Evolutionary conservation across 2,329 filamentous ascomycete species (phyloP).

Genomic region (Fusarium sp.): DNA sequence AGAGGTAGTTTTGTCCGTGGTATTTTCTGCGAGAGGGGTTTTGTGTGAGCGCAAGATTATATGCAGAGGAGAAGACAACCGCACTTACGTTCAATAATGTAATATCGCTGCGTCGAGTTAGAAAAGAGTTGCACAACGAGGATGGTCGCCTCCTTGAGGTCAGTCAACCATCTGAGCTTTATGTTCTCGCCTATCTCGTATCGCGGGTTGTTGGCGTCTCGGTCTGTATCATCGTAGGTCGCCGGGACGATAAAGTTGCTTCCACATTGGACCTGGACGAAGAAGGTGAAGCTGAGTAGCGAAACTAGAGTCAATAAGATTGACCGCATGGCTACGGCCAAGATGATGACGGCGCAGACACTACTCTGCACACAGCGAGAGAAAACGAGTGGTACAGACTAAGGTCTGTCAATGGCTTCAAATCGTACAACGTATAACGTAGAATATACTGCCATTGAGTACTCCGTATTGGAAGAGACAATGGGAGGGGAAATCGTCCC

Average conservation of each 20-base stretch:
- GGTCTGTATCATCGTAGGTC: not conserved
- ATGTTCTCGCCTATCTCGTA: constrained; percentile 17
- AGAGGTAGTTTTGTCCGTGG: constrained; percentile 9
- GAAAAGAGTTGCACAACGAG: constrained; percentile 1
- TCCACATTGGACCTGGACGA: constrained; percentile 1
- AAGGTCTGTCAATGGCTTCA: too few relatives aligned
- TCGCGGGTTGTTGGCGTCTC: constrained; percentile 2
- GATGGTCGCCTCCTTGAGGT: constrained; percentile 5
- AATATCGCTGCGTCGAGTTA: not conserved
- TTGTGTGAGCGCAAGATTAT: not conserved
- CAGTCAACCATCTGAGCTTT: constrained; percentile 20
- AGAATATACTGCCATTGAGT: too few relatives aligned
- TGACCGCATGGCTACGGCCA: constrained; percentile 55
- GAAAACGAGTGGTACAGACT: not conserved
- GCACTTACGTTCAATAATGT: constrained; percentile 8
- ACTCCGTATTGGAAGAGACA: too few relatives aligned
- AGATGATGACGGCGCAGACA: too few relatives aligned
- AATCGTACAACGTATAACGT: too few relatives aligned
- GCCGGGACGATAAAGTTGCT: constrained; percentile 12
- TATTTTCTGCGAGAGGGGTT: constrained; percentile 5
- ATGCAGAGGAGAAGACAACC: not conserved
- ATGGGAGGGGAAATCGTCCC: not conserved
- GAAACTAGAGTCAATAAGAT: constrained; percentile 58
- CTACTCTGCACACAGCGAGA: not conserved
- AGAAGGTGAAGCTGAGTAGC: not conserved